Base-by-base conservation (phyloP, 805 yeast genomes). In the Wickerhamomyces bovis region DNA sequence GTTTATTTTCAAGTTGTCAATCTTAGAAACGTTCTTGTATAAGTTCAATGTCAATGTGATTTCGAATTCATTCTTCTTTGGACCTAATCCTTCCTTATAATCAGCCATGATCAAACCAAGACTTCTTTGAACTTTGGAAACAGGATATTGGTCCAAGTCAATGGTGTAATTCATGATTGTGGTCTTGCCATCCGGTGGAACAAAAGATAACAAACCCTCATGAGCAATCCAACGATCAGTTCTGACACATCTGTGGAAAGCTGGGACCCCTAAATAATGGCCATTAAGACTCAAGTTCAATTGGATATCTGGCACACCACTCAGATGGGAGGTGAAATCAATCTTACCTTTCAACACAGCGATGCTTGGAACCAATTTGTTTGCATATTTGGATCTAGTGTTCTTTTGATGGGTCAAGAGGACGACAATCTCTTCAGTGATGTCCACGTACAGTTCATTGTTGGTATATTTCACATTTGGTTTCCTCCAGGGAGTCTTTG, bases 171-270 rank as follows among this genome's bases (percentile, higher is more conserved):
- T 64, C 74, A 83, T 76, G 20, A 90, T 60, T 3, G 73, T 69
- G 38, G 80, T 78, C 48, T 69, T 74, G 7, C 95, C 97, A 64
- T 92, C 97, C 0, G 98, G 96, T 6, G 98, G 99, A 18, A 85
- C 73, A 57, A 92, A 88, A 16, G 80, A 70, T 28, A 89, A 60
- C 0, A 66, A 52, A 1, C 80, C 81, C 1, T 76, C 75, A 6
- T 57, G 57, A 31, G 57, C 50, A 1, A 57, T 44, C 88, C 89
- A 85, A 18, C 66, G 65, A 11, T 70, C 73, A 1, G 73, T 53
- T 41, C 81, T 73, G 1, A 90, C 77, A 62, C 92, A 83, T 41
- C 73, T 75, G 62, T 92, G 97, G 53, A 88, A 78, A 13, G 80
- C 68, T 0, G 94, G 88, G 5, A 72, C 52, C 1, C 75, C 78